Conservation (phyloP, 768 basidiomycete genomes). For the Hypholoma fasciculare region DNA sequence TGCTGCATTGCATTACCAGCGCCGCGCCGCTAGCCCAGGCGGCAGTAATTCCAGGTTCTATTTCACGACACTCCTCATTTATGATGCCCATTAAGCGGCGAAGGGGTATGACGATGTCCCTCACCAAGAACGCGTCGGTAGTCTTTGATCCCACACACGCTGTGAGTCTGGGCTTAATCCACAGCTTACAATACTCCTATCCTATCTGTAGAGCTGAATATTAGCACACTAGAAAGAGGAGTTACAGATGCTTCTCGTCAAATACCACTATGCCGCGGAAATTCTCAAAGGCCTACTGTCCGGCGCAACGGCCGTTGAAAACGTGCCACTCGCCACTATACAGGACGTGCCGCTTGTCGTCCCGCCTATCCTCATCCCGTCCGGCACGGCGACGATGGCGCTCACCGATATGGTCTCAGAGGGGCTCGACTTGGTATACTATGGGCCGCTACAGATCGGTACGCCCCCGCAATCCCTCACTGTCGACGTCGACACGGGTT, state of each 20-base stretch:
- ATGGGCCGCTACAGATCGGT: slow-evolving; percentile 45
- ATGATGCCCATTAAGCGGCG: slow-evolving; percentile 6
- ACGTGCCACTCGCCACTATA: background rate
- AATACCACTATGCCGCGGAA: slow-evolving; percentile 18
- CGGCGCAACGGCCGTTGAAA: background rate
- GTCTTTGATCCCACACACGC: slow-evolving; percentile 5
- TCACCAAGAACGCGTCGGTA: background rate
- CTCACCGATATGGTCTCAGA: slow-evolving; percentile 24
- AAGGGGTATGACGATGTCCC: background rate
- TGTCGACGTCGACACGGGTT: slow-evolving; percentile 70
- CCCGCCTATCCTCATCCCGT: slow-evolving; percentile 13
- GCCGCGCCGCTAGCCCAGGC: background rate
- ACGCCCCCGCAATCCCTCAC: slow-evolving; percentile 51
- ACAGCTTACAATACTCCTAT: background rate
- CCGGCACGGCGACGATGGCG: slow-evolving; percentile 19
- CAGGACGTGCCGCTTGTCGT: slow-evolving; percentile 2
- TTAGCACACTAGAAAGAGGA: slow-evolving; percentile 15
- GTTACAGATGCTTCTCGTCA: slow-evolving; percentile 10
- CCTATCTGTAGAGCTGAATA: background rate
- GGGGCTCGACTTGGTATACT: slow-evolving; percentile 28
- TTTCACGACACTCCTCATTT: background rate
- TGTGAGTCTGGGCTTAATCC: background rate
- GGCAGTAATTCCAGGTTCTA: background rate
- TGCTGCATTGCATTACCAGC: background rate
- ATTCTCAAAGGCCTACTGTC: slow-evolving; percentile 6